Conservation (phyloP, 768 basidiomycete genomes). For the Brasilioporus rufonigricans region DNA sequence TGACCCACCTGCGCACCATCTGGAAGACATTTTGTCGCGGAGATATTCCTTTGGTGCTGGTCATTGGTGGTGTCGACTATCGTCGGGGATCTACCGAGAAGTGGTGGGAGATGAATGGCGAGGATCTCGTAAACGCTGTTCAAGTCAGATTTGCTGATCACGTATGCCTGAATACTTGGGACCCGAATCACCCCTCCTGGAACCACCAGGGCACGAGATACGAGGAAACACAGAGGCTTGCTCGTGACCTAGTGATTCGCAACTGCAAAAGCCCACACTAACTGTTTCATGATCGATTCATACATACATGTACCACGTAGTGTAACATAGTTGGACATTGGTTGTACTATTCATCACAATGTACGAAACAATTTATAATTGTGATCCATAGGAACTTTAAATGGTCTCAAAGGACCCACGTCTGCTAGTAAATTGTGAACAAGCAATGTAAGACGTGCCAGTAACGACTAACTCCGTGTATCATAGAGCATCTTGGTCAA, state of each 20-base stretch:
- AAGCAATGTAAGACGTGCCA: background rate
- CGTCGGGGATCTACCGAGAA: slow-evolving; percentile 14
- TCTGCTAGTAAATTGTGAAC: slow-evolving; percentile 2
- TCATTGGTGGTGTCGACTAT: slow-evolving; percentile 15
- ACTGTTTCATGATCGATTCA: slow-evolving; percentile 2
- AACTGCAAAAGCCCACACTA: slow-evolving; percentile 6
- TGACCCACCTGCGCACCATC: slow-evolving; percentile 33
- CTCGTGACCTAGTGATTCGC: slow-evolving; percentile 14
- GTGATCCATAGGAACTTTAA: background rate
- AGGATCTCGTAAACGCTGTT: background rate
- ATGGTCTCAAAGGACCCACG: background rate
- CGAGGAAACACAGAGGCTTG: slow-evolving; percentile 14
- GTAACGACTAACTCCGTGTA: slow-evolving; percentile 1
- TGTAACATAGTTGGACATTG: slow-evolving; percentile 1
- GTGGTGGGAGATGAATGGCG: slow-evolving; percentile 22
- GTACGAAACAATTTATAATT: background rate
- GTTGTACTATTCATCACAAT: background rate
- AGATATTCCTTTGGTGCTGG: slow-evolving; percentile 16
- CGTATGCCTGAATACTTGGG: slow-evolving; percentile 17
- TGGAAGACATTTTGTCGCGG: slow-evolving; percentile 13
- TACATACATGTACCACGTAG: background rate
- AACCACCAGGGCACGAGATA: slow-evolving; percentile 12
- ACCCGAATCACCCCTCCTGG: slow-evolving; percentile 19
- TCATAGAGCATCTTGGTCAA: slow-evolving; percentile 11
- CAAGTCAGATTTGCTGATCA: slow-evolving; percentile 19